Percentiles rank a stretch among this genome's conserved stretches.
Conservation (phyloP, 2,329 filamentous ascomycete species). For the Samsoniella hepiali region DNA sequence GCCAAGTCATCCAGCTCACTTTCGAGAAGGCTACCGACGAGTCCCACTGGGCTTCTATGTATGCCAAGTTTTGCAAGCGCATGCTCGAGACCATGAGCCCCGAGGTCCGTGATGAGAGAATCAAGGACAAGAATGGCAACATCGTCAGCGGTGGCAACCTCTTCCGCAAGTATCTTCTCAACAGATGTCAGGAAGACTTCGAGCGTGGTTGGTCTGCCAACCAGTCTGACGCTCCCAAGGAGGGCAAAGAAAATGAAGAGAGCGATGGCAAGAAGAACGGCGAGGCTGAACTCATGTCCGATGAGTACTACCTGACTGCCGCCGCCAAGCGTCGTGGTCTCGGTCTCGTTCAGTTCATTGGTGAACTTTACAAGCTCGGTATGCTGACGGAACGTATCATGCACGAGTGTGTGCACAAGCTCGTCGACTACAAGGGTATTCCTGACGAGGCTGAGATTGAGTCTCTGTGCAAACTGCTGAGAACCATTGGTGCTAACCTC, state of each 20-base stretch:
- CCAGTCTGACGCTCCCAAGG: constrained; percentile 67
- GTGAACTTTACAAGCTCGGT: constrained; percentile 95
- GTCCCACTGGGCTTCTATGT: constrained; percentile 98
- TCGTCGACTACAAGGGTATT: constrained; percentile 89
- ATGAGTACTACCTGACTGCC: constrained; percentile 93
- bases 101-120: constrained; percentile 92
- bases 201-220: constrained; percentile 96
- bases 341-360: constrained; percentile 97
- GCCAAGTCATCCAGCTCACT: constrained; percentile 97
- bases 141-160: constrained; percentile 88
- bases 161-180: constrained; percentile 98
- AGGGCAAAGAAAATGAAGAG: constrained; percentile 51
- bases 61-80: constrained; percentile 95
- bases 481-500: constrained; percentile 86
- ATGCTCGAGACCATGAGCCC: constrained; percentile 95
- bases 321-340: constrained; percentile 95
- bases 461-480: constrained; percentile 87
- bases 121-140: constrained; percentile 84
- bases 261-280: constrained; percentile 49
- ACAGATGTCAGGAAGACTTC: constrained; percentile 97
- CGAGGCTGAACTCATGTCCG: constrained; percentile 81
- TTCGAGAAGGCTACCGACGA: constrained; percentile 99
- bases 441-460: constrained; percentile 97
- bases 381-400: constrained; percentile 99
- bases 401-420: constrained; percentile 97